Evolutionary conservation across 306 rosid genomes (phyloP).

Genomic region (cucumber (Cucumis sativus)): Cucumber_9930_V3 NC_026660.2:21414501-21415000

Average conservation of each 20-base stretch:
- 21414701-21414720: not conserved
- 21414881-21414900: not conserved
- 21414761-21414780: not conserved
- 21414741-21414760: not conserved
- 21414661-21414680: not conserved
- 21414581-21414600: not conserved
- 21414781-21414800: not conserved
- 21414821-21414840: not conserved
- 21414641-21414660: not conserved
- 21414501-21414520: not conserved
- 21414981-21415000: too few relatives aligned
- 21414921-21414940: not conserved
- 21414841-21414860: not conserved
- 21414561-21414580: not conserved
- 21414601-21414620: not conserved
- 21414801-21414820: not conserved
- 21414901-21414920: not conserved
- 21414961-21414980: not conserved
- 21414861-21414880: not conserved
- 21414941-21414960: not conserved
- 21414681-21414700: not conserved
- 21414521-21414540: not conserved
- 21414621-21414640: not conserved
- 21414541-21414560: not conserved
- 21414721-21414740: not conserved